Percentiles rank a stretch among this genome's conserved stretches.
Evolutionary conservation across 2,329 filamentous ascomycete genomes (phyloP).

Genomic region (Ceratocystis cacaofunesta): DNA sequence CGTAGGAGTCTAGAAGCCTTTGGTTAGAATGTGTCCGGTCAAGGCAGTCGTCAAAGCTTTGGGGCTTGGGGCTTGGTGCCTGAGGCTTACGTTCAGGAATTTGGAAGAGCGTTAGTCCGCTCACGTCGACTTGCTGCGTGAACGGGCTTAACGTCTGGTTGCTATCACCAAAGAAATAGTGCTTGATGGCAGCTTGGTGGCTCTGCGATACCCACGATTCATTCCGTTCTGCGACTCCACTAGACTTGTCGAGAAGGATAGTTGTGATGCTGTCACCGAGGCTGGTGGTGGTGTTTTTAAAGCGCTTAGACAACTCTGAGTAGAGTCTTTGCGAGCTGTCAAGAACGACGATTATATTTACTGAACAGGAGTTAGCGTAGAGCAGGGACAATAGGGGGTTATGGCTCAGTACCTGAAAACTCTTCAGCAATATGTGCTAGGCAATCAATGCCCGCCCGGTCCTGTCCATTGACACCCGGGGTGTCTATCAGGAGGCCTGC

Average conservation of each 20-base stretch:
- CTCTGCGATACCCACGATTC: conserved; percentile 56
- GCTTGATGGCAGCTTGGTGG: conserved; percentile 63
- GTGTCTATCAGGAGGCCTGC: conserved; percentile 80
- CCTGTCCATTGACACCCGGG: conserved; percentile 51
- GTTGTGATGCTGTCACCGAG: conserved; percentile 57
- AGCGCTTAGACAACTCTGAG: conserved; percentile 57
- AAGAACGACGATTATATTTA: conserved; percentile 69
- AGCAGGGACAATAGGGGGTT: too few species aligned
- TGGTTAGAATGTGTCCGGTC: conserved; percentile 15
- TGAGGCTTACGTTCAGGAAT: conserved; percentile 40
- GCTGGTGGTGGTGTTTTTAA: conserved; percentile 40
- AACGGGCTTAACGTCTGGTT: conserved; percentile 70
- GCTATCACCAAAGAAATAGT: conserved; percentile 85
- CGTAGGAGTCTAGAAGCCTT: conserved; percentile 20
- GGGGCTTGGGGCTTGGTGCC: too few species aligned
- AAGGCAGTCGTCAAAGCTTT: too few species aligned
- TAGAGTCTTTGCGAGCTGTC: conserved; percentile 59
- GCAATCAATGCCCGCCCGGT: conserved; percentile 55
- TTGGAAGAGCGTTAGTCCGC: conserved; percentile 58
- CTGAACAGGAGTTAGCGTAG: conserved; percentile 25
- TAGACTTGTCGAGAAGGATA: conserved; percentile 67
- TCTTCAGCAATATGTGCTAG: conserved; percentile 59
- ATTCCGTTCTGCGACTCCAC: conserved; percentile 67
- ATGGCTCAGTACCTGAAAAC: conserved; percentile 31
- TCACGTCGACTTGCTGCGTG: conserved; percentile 70